Evolutionary conservation across 2,329 filamentous ascomycete genomes (phyloP), one percentile per base, ranked within the genome.

Genomic region (Pseudocercospora fuligena): DNA sequence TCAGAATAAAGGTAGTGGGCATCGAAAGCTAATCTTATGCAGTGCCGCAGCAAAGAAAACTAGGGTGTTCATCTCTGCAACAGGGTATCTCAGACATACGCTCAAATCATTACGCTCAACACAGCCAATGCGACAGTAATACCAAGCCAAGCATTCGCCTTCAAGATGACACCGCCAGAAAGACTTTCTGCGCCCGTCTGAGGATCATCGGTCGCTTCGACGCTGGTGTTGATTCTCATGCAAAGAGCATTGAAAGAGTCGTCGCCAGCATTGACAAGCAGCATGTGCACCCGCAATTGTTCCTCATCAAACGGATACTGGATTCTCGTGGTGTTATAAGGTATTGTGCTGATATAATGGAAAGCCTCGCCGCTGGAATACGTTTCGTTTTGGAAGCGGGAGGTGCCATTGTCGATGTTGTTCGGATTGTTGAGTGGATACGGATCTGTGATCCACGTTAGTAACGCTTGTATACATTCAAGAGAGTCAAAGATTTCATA

Each of bases 1-100:
- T 71, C 16, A 51, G 68, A 21, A 67, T 69, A 3, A 68, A 40
- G 47, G 69, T 73, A 7, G 51, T 73, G 0, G 65, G 65, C 12
- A 9, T 61, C 7, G 56, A 65, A 43, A 43, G 43, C 23, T 68
- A 27, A 54, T 51, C 16, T 19, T 19, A n/a, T 43, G 40, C 40
- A 19, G 40, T 43, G 40, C 40, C 14, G 36, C 14, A 40, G 14
- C 36, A 40, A 40, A 40, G 1, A 16, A 40, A 5, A n/a, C 14
- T n/a, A n/a, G n/a, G 5, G 1, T 40, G 5, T n/a, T 43, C 40
- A 7, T 43, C 40, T 43, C n/a, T 43, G 40, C 40, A 43, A 43
- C n/a, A n/a, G 40, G 40, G 16, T 8, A n/a, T 43, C 40, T 43
- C 40, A 43, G 40, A 43, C 40, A 43, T 43, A 43, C 6, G 40